Percentiles rank a stretch among this genome's conserved stretches.
Conservation (phyloP, 768 basidiomycete species). For the Lentinula boryana region DNA sequence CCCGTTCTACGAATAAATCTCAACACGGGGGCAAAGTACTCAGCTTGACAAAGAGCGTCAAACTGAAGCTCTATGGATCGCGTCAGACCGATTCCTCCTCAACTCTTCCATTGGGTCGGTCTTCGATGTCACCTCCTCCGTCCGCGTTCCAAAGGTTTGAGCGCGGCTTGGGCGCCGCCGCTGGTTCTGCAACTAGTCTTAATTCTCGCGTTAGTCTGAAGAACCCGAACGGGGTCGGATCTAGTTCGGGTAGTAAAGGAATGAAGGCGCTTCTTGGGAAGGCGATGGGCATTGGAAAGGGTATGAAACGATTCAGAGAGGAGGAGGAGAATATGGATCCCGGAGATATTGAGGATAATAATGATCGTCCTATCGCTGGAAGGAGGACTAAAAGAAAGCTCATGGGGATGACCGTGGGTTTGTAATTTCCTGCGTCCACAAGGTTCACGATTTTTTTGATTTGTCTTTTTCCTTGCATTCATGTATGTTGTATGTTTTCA, state of each 20-base stretch:
- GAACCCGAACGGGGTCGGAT: not conserved
- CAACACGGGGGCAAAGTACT: not conserved
- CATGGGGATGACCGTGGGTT: not conserved
- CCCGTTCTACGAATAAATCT: not conserved
- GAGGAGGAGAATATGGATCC: not conserved
- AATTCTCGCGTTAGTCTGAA: not conserved
- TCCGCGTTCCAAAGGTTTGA: not conserved
- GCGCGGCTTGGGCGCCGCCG: not conserved
- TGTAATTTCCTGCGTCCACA: not conserved
- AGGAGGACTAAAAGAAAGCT: constrained; percentile 4
- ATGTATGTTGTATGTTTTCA: not conserved
- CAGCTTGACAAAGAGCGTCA: not conserved
- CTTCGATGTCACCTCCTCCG: constrained; percentile 3
- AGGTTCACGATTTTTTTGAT: not conserved
- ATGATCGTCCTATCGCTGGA: constrained; percentile 1
- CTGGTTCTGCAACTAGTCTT: not conserved
- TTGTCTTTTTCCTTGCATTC: not conserved
- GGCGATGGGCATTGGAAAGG: not conserved
- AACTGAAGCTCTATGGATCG: not conserved
- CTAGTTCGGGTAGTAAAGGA: not conserved
- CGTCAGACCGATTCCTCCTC: not conserved
- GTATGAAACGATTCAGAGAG: constrained; percentile 1
- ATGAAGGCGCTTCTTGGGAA: constrained; percentile 2
- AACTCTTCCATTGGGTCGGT: not conserved
- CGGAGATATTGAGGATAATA: not conserved